Base-by-base conservation (phyloP, 805 yeast species). In the Metschnikowia amazonensis region DNA sequence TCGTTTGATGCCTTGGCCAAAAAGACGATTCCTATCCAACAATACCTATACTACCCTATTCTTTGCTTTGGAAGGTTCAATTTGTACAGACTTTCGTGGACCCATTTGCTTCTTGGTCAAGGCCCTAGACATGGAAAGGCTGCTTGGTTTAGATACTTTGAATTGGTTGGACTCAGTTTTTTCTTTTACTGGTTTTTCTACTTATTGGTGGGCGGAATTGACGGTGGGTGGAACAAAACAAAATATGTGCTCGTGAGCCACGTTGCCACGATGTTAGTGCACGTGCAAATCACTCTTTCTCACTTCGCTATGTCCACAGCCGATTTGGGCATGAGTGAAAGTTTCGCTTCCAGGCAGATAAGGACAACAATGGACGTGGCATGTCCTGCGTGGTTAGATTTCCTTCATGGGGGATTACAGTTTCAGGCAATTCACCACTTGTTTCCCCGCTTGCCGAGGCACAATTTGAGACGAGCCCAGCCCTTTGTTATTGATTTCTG, bases 311-410 rank as follows among this genome's bases (percentile, higher is more conserved):
- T 89, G 95, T 86, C 95, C 1, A 89, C 96, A 0, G 76, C 94
- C 4, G 95, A 89, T 59, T 67, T 89, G 14, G 96, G 96, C 1
- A 76, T 80, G 7, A 76, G 83, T 35, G 97, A 89, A 62, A 75
- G 89, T 6, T 89, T 89, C 59, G 79, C 83, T 0, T 82, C 85
- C 49, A 76, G 94, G 52, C 96, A 89, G 65, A 60, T 89, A 2
- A 75, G 97, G 56, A 89, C 97, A 1, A 89, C 96, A 2, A 89
- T 89, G 96, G 97, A 89, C 61, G 96, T 89, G 28, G 92, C 85
- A 56, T 89, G 97, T 68, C 96, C 97, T 2, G 83, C 79, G 50
- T 89, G 96, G 96, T 73, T 89, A 40, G 97, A 89, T 62, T 89
- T 80, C 57, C 73, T 89, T 59, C 97, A 89, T 59, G 97, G 97